Base-by-base conservation (phyloP, 2,329 filamentous ascomycete species). In the Penicillium sp. region DNA sequence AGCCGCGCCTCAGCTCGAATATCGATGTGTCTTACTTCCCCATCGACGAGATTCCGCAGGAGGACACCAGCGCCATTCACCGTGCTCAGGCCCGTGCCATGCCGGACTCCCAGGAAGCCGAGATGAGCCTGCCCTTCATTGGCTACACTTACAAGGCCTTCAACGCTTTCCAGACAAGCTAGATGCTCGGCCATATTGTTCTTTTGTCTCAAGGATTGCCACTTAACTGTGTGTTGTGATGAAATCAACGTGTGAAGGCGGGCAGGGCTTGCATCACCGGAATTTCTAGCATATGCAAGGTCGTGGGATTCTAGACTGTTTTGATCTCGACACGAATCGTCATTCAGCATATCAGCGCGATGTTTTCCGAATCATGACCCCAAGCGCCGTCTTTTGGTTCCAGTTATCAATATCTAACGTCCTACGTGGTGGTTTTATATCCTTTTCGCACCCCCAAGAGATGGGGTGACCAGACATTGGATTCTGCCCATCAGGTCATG, bases 91-190 rank as follows among this genome's bases (percentile, higher is more conserved):
- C 90, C 48, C 83, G 88, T 60, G 87, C 88, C 57, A 82, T 86
- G 67, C 85, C 85, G 49, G 80, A 82, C 9, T 90, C 93, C 65
- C 89, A 96, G 72, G 88, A 91, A 61, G 91, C 92, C 3, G 93
- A 96, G 77, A 92, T 97, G 85, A 96, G 90, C 77, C 78, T 99
- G 77, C 94, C 94, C 3, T 99, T 96, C 73, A 94, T 96, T 67
- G 91, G 91, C 33, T 96, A 96, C 76, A 96, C 94, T 8, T 99
- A 97, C 81, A 99, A 97, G 85, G 90, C 94, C 59, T 99, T 99
- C 76, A 86, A 87, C 74, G 85, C 83, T 54, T 86, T 87, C 77
- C 75, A 79, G 61, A 68, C 57, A 46, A 76, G 60, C 49, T 77
- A 70, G 63, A 59, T 51, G 51, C 23, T 22, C 58, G 50, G 50